Evolutionary conservation across 148 eudicot species (phyloP), one percentile per base, ranked within the genome.

Genomic region (Silene latifolia): DNA sequence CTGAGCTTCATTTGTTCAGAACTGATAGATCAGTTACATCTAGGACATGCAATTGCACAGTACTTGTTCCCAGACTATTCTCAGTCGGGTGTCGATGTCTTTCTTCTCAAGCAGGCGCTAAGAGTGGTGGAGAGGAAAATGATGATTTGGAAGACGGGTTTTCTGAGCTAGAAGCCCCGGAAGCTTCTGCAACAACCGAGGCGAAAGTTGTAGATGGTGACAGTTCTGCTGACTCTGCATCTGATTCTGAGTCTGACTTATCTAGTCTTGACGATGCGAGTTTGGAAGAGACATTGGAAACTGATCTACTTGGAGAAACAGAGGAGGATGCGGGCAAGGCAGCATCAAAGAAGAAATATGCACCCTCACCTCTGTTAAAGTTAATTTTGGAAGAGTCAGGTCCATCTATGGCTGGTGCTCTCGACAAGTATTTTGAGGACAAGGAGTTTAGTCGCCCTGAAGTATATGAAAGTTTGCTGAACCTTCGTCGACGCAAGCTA

Each of bases 121-220:
- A 87, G 80, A 86, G 81, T 82, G 87, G 89, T 54, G 83, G 80
- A 73, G 89, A 83, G 24, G 88, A 88, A 74, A 84, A 82, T 57
- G 89, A 83, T 60, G 86, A 85, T 46, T 85, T 89, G 82, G 96
- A 90, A 73, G 97, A 90, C 70, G 97, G 91, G 12, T 90, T 95
- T 83, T 95, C 98, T 58, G 98, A 95, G 81, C 90, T 90, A 80
- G 96, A 85, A 78, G 35, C 77, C 74, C 71, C 87, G 53, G 82
- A 83, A 65, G 76, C 20, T 61, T 29, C 87, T 17, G 79, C 71
- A 65, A 65, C 72, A 17, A 27, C 18, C 46, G 60, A 42, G 75
- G 80, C 58, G 13, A 69, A 69, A 39, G 29, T 27, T 60, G 58
- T 39, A 13, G 78, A 76, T 32, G 77, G 80, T 63, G 91, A 67